Conservation (phyloP, 129 eudicot species). For the Helichrysum umbraculigerum region DNA sequence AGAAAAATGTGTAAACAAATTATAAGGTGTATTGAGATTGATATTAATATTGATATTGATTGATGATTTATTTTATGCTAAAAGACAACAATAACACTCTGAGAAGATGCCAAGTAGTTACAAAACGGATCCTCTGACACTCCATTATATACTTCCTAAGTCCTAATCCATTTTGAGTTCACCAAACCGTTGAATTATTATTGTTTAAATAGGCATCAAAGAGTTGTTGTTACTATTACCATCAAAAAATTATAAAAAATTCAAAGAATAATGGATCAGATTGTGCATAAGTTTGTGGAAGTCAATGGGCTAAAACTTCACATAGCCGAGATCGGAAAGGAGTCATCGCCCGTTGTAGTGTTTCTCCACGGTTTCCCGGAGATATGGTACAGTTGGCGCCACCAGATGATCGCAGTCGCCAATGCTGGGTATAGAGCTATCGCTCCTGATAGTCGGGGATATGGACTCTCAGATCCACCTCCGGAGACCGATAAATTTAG, state of each 20-base stretch:
- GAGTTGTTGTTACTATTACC: neutral
- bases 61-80: neutral
- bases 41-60: no score
- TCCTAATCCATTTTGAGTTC: neutral
- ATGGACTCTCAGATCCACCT: conserved; percentile 49
- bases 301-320: conserved; percentile 46
- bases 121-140: neutral
- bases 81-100: neutral
- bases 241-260: neutral
- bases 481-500: conserved; percentile 39
- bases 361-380: conserved; percentile 52
- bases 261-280: conserved; percentile 35
- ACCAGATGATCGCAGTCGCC: conserved; percentile 52
- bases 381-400: conserved; percentile 56
- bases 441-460: conserved; percentile 45
- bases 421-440: conserved; percentile 43
- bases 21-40: no score
- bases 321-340: conserved; percentile 36
- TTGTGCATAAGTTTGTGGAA: conserved; percentile 35
- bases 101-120: neutral
- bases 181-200: neutral
- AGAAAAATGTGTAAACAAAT: no score
- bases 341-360: conserved; percentile 34
- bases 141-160: neutral
- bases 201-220: neutral